These are phyloP conservation scores for Kwoniella bestiolae DNA, from an alignment of 768 basidiomycete genomes.

Conservation along the genomic window DNA sequence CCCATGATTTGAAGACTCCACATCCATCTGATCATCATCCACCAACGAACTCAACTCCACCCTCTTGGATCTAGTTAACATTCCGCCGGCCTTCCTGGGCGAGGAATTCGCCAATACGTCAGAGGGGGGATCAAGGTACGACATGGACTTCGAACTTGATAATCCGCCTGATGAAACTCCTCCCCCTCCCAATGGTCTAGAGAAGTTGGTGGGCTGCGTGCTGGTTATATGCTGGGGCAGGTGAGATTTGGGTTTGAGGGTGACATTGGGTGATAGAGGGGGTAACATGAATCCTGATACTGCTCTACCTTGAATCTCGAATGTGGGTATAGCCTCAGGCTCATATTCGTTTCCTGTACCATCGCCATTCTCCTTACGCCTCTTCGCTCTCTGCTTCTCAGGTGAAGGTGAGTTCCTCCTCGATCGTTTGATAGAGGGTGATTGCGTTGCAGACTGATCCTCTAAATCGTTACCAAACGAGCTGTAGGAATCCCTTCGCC, in stretches of 20 bases:
- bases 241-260: constrained; percentile 30
- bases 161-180: not conserved
- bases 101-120: constrained; percentile 14
- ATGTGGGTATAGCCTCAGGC: constrained; percentile 12
- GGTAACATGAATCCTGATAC: constrained; percentile 32
- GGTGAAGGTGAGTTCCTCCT: constrained; percentile 23
- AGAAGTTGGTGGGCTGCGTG: constrained; percentile 25
- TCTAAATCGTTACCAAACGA: constrained; percentile 32
- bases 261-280: constrained; percentile 28
- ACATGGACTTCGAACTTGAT: constrained; percentile 27
- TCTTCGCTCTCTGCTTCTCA: constrained; percentile 5
- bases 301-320: constrained; percentile 24
- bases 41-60: constrained; percentile 22
- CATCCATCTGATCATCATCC: constrained; percentile 18
- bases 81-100: constrained; percentile 23
- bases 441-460: constrained; percentile 15
- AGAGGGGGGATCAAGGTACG: constrained; percentile 31
- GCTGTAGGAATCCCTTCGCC: constrained; percentile 16
- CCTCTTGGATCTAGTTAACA: constrained; percentile 27
- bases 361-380: not conserved
- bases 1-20: constrained; percentile 4
- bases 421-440: constrained; percentile 22
- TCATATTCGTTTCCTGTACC: constrained; percentile 15
- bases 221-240: constrained; percentile 3
- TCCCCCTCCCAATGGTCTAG: constrained; percentile 17